Base-by-base conservation (phyloP, 805 yeast genomes). In the Sugiyamaella mastotermitis region DNA sequence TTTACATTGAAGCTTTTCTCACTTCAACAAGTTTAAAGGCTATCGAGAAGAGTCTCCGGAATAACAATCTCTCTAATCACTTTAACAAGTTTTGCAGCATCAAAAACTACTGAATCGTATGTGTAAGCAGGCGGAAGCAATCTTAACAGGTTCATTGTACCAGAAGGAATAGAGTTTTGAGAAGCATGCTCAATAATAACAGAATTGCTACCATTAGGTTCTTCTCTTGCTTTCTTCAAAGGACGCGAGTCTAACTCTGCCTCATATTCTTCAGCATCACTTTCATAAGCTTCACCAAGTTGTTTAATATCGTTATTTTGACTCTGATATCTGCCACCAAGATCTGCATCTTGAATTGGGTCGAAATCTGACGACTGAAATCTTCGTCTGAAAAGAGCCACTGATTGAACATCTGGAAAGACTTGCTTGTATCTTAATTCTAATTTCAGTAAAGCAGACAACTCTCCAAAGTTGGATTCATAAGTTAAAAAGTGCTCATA, bases 391-490 rank as follows among this genome's bases (percentile, higher is more conserved):
- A 60, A 62, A 33, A 60, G 42, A 4, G 65, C 62, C 32, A 71
- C 68, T 21, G 54, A 47, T 18, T 51, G 48, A n/a, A 73, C 80
- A 4, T 75, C 72, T 0, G 88, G 83, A 57, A 84, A 87, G 24
- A 70, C 60, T 43, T 75, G 78, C 22, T 69, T 62, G 57, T 71
- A 87, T 45, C 94, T 71, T 40, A 66, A 68, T 45, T 83, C 87
- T 32, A 90, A 68, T 35, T 74, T 69, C 33, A 71, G 64, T 4
- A 87, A 77, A 10, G 83, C 80, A 31, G 74, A 71, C 16, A 83
- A 59, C 48, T 81, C 87, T 24, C 90, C 84, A 53, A 73, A 78
- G 38, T 71, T 71, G 1, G 81, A 67, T 46, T 88, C 94, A 54
- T 79, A 80, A 35, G 70, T 65, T 33, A 83, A 71, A 60, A 81